phyloP scores from a whole-genome alignment of 2,329 filamentous ascomycete species.

The Colletotrichum theobromicola region DNA sequence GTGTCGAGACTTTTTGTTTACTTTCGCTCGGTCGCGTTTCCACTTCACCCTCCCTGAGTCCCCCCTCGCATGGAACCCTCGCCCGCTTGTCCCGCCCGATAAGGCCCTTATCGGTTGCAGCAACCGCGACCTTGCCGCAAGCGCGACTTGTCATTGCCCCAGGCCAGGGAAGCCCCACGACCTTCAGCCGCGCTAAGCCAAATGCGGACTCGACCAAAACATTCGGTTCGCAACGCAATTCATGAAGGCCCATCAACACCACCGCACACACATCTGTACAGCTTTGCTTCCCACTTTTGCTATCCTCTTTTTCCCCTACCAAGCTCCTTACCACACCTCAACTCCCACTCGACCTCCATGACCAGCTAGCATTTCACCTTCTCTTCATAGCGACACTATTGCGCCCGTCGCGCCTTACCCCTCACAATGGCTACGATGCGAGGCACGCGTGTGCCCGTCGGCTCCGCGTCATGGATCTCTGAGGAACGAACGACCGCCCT shows the following conservation, averaged over 20 bases:
- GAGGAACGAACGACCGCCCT: constrained; percentile 82
- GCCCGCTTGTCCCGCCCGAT: constrained; percentile 7
- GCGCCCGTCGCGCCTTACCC: constrained; percentile 10
- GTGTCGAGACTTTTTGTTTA: constrained; percentile 22
- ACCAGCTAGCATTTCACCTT: constrained; percentile 16
- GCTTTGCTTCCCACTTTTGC: constrained; percentile 21
- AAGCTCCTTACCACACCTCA: constrained; percentile 7
- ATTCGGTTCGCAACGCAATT: constrained; percentile 26
- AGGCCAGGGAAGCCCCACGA: constrained; percentile 11
- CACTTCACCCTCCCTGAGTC: neutral
- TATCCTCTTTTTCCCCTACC: constrained; percentile 20
- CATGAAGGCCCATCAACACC: constrained; percentile 21
- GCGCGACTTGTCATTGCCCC: constrained; percentile 19
- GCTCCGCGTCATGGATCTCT: constrained; percentile 83
- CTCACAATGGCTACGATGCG: constrained; percentile 46
- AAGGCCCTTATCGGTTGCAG: constrained; percentile 11
- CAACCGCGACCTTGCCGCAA: neutral
- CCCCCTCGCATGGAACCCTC: neutral
- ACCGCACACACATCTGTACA: constrained; percentile 13
- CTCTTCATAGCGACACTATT: constrained; percentile 14
- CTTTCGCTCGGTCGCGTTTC: constrained; percentile 15
- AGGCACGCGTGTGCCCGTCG: constrained; percentile 71
- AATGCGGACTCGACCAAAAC: constrained; percentile 44
- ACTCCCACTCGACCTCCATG: constrained; percentile 19
- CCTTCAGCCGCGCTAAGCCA: constrained; percentile 33